Conservation (phyloP, 208 protist species). For the Naegleria gruberi region DNA sequence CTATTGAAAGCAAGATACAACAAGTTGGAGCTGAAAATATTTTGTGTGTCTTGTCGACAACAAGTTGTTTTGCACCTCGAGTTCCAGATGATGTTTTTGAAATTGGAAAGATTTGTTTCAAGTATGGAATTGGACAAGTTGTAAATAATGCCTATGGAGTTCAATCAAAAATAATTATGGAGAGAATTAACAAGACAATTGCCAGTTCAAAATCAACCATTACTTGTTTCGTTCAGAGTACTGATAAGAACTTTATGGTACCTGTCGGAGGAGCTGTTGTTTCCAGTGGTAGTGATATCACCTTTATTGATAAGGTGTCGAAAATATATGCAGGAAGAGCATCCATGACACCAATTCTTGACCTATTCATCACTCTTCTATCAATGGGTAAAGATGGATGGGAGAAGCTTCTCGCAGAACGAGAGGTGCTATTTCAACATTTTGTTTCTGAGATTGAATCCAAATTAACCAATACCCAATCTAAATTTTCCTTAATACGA, state of each 20-base stretch:
- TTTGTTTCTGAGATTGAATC: conserved; percentile 27
- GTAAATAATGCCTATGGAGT: conserved; percentile 98
- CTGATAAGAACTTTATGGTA: conserved; percentile 98
- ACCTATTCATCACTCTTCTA: conserved; percentile 92
- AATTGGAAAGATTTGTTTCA: conserved; percentile 73
- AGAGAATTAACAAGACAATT: conserved; percentile 58
- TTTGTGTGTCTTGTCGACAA: conserved; percentile 90
- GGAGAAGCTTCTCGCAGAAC: conserved; percentile 55
- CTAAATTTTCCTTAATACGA: too few relatives aligned
- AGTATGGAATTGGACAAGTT: conserved; percentile 72
- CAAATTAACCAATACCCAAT: not conserved
- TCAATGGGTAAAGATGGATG: conserved; percentile 74
- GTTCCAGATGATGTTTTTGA: conserved; percentile 81
- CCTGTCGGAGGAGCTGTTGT: conserved; percentile 83
- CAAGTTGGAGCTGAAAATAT: conserved; percentile 58
- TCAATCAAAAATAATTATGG: conserved; percentile 71
- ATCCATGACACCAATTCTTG: conserved; percentile 68
- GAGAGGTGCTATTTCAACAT: conserved; percentile 50
- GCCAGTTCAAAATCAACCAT: conserved; percentile 52
- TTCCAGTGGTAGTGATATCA: conserved; percentile 25
- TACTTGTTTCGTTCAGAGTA: conserved; percentile 88
- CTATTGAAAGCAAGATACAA: conserved; percentile 56
- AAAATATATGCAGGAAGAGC: conserved; percentile 82
- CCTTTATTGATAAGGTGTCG: conserved; percentile 42
- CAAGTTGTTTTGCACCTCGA: conserved; percentile 95